phyloP scores from a whole-genome alignment of 2,329 filamentous ascomycete genomes.

The Fusarium musae region DNA sequence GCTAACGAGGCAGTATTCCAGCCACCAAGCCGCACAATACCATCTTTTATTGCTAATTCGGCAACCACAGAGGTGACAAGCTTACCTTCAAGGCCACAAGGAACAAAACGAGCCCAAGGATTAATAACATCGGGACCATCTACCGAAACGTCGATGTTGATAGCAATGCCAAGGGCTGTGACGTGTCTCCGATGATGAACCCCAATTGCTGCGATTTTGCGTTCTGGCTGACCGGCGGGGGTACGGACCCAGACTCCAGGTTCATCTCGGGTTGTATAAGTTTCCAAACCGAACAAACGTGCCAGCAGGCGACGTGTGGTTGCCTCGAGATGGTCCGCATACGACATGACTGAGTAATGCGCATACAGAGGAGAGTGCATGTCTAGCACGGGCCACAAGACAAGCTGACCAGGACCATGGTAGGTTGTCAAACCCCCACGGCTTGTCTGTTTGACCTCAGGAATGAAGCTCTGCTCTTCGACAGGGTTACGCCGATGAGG shows the following conservation, averaged over 20 bases:
- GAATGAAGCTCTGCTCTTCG: constrained; percentile 52
- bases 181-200: constrained; percentile 90
- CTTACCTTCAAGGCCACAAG: constrained; percentile 86
- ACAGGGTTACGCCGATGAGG: constrained; percentile 44
- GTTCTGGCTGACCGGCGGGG: constrained; percentile 49
- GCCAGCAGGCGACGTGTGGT: constrained; percentile 75
- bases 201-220: constrained; percentile 90
- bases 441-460: constrained; percentile 75
- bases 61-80: constrained; percentile 78
- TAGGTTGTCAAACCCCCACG: constrained; percentile 94
- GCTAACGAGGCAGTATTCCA: constrained; percentile 48
- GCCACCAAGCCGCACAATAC: constrained; percentile 14
- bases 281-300: constrained; percentile 66
- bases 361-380: constrained; percentile 69
- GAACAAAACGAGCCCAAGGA: constrained; percentile 79
- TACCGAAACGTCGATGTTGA: constrained; percentile 77
- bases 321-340: constrained; percentile 82
- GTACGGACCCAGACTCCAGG: constrained; percentile 82
- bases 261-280: constrained; percentile 72
- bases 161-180: constrained; percentile 83
- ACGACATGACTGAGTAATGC: constrained; percentile 75
- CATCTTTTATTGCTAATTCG: constrained; percentile 52
- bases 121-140: constrained; percentile 53
- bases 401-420: constrained; percentile 91
- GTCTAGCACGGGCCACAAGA: constrained; percentile 93